These are phyloP conservation scores for Sporobolomyces roseus DNA, from an alignment of 768 basidiomycete genomes.

Conservation along the genomic window DNA sequence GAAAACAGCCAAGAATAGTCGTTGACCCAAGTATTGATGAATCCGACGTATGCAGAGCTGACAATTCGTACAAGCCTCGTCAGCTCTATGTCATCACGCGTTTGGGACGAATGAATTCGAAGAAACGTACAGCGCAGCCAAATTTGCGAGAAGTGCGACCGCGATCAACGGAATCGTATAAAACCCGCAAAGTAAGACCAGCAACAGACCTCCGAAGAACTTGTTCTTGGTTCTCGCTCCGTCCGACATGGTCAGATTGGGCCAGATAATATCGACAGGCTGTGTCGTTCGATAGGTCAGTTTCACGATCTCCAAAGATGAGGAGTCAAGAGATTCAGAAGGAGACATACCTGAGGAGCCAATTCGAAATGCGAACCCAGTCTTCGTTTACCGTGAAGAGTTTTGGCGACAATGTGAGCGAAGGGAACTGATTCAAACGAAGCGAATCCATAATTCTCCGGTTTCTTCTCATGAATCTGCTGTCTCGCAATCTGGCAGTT, in stretches of 20 bases:
- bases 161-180: constrained; percentile 88
- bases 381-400: constrained; percentile 64
- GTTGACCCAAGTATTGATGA: constrained; percentile 68
- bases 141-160: constrained; percentile 86
- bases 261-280: constrained; percentile 64
- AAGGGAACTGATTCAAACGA: constrained; percentile 70
- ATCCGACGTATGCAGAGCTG: constrained; percentile 59
- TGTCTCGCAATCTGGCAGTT: constrained; percentile 51
- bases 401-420: constrained; percentile 76
- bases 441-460: constrained; percentile 66
- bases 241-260: constrained; percentile 73
- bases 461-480: constrained; percentile 54
- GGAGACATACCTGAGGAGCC: constrained; percentile 63
- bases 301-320: neutral
- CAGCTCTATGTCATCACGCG: neutral
- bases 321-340: neutral
- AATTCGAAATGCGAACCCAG: constrained; percentile 67
- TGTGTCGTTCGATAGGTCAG: neutral
- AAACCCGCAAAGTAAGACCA: constrained; percentile 79
- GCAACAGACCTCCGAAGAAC: constrained; percentile 70
- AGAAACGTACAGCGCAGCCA: constrained; percentile 52
- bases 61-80: neutral
- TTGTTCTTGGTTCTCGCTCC: constrained; percentile 64
- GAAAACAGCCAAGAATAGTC: constrained; percentile 68
- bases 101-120: constrained; percentile 55